These are phyloP conservation scores for Xylariaceae sp. DNA, from an alignment of 2,329 filamentous ascomycete species.

Conservation along the genomic window DNA sequence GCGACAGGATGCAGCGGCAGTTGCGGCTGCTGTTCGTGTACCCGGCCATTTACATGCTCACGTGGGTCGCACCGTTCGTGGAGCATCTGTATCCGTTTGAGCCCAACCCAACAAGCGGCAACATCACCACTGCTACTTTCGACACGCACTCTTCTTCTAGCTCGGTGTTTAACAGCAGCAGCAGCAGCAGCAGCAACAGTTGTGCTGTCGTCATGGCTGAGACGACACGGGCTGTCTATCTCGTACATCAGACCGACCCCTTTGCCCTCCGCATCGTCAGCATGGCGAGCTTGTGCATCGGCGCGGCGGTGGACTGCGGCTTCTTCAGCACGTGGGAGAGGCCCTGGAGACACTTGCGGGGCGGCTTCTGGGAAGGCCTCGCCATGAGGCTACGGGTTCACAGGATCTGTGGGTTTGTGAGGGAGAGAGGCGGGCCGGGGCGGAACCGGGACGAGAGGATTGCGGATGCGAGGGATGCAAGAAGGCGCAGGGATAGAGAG, in stretches of 20 bases:
- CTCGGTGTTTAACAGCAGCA: too few species aligned
- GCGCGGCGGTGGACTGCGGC: slow-evolving; percentile 71
- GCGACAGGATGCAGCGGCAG: slow-evolving; percentile 69
- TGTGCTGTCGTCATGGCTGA: too few species aligned
- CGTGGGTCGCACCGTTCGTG: slow-evolving; percentile 77
- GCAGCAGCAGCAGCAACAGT: background rate
- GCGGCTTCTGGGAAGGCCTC: slow-evolving; percentile 43
- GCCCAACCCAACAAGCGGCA: too few species aligned
- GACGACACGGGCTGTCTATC: too few species aligned
- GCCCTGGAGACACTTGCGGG: slow-evolving; percentile 68
- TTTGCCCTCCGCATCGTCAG: slow-evolving; percentile 62
- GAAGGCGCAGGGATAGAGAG: slow-evolving; percentile 47
- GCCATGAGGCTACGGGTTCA: slow-evolving; percentile 32
- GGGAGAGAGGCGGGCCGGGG: slow-evolving; percentile 13
- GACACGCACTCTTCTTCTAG: too few species aligned
- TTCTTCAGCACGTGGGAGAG: slow-evolving; percentile 74
- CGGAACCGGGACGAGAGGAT: slow-evolving; percentile 42
- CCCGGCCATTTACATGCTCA: slow-evolving; percentile 72
- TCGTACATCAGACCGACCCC: slow-evolving; percentile 49
- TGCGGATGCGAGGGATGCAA: slow-evolving; percentile 53
- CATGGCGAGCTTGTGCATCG: slow-evolving; percentile 65
- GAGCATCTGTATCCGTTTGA: slow-evolving; percentile 67
- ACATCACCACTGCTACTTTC: too few species aligned
- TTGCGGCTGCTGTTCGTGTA: slow-evolving; percentile 78
- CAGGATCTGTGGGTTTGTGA: slow-evolving; percentile 44